A percentile compares a stretch with the other conserved stretches of the same genome.
phyloP scores from a whole-genome alignment of 441 rosid species.

The Populus trichocarpa region DNA sequence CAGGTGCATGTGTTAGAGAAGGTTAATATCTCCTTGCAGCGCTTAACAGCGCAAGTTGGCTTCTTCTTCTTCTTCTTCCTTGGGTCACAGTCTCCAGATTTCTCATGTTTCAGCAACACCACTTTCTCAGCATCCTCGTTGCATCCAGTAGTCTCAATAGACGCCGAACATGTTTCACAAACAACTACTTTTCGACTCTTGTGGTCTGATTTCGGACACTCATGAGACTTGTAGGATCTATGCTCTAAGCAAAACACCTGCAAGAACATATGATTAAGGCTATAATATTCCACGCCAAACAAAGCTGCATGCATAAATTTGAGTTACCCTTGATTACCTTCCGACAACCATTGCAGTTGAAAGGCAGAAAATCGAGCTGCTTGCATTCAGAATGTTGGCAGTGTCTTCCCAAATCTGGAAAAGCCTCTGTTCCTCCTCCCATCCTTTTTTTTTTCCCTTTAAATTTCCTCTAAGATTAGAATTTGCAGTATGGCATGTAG shows the following conservation, averaged over 20 bases:
- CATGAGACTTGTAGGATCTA: constrained; percentile 59
- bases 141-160: constrained; percentile 61
- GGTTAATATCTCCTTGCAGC: constrained; percentile 65
- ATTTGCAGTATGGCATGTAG: not conserved
- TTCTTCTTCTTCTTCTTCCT: constrained; percentile 66
- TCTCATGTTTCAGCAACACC: constrained; percentile 49
- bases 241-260: constrained; percentile 72
- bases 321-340: constrained; percentile 34
- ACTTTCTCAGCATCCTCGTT: constrained; percentile 36
- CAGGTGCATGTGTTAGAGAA: constrained; percentile 65
- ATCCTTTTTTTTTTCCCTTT: constrained; percentile 4
- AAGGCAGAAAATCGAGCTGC: constrained; percentile 88
- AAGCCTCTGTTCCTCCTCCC: constrained; percentile 86
- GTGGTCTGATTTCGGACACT: constrained; percentile 53
- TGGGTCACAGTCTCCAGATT: constrained; percentile 60
- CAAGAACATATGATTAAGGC: not conserved
- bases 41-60: constrained; percentile 52
- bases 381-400: constrained; percentile 74
- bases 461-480: not conserved
- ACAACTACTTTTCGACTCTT: constrained; percentile 62
- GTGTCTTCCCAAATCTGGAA: constrained; percentile 87
- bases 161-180: constrained; percentile 60
- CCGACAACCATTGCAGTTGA: constrained; percentile 76
- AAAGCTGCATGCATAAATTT: not conserved
- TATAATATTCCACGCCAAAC: not conserved